Percentiles rank a stretch among this genome's conserved stretches.
Evolutionary conservation across 345 rosid species (phyloP).

Genomic region (Eucalyptus dawsonii): DNA sequence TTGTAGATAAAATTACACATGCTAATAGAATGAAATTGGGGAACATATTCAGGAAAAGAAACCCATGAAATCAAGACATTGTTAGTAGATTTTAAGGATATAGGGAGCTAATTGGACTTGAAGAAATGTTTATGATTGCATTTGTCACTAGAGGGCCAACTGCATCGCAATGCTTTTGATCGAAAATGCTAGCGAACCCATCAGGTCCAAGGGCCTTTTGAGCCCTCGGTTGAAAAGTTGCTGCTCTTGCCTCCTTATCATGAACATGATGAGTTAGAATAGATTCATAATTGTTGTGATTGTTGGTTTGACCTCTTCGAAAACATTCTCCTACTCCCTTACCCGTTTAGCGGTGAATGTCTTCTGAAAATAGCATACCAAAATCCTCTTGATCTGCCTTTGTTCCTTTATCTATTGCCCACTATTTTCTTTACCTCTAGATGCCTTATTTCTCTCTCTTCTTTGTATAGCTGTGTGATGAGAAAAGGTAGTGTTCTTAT

Average conservation of each 20-base stretch:
- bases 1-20: not conserved
- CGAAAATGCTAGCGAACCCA: not conserved
- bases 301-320: not conserved
- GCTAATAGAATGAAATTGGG: not conserved
- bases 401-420: not conserved
- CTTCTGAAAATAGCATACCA: not conserved
- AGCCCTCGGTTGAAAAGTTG: not conserved
- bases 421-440: not conserved
- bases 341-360: not conserved
- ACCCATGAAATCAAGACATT: not conserved
- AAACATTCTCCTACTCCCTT: not conserved
- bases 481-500: not conserved
- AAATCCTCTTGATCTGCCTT: not conserved
- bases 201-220: not conserved
- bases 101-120: not conserved
- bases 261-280: not conserved
- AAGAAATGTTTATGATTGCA: not conserved
- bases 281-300: not conserved
- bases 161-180: not conserved
- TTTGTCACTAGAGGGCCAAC: not conserved
- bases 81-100: not conserved
- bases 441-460: not conserved
- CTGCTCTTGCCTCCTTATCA: not conserved
- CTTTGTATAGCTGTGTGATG: not conserved
- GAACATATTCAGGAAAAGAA: not conserved